A percentile compares a stretch with the other conserved stretches of the same genome.
These are phyloP conservation scores for Lophiostoma macrostomum DNA, from an alignment of 495 filamentous ascomycete genomes.

Conservation along the genomic window DNA sequence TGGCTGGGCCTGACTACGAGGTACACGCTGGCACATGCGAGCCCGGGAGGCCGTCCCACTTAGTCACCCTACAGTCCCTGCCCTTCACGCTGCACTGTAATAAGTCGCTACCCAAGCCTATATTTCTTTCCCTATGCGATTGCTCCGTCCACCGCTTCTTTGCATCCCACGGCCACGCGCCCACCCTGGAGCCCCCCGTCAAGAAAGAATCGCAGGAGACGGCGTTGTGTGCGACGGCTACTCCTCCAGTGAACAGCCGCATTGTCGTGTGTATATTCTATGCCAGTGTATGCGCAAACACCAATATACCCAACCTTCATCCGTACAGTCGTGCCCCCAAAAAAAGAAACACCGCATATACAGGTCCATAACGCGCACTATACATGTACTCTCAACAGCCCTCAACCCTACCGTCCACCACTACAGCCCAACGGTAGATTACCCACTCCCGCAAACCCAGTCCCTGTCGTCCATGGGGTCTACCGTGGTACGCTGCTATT, in stretches of 20 bases:
- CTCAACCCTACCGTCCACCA: conserved; percentile 10
- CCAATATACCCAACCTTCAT: background rate
- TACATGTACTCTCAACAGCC: conserved; percentile 30
- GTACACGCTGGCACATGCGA: background rate
- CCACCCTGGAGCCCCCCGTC: background rate
- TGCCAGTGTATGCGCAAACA: background rate
- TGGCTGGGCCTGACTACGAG: background rate
- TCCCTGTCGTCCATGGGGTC: no score
- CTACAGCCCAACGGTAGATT: conserved; percentile 29
- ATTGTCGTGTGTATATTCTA: background rate
- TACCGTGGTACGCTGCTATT: no score
- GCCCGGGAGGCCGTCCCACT: background rate
- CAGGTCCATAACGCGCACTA: conserved; percentile 4
- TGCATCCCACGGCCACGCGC: no score
- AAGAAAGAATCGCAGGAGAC: background rate
- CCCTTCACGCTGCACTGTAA: no score
- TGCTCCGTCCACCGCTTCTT: no score
- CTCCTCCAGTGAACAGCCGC: background rate
- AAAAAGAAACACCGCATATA: conserved; percentile 21
- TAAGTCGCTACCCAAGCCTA: no score
- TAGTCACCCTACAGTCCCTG: no score
- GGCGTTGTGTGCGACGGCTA: background rate
- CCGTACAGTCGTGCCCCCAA: conserved; percentile 9
- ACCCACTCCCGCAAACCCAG: conserved; percentile 11
- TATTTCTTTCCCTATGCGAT: no score